Conservation (phyloP, 345 rosid genomes). For the Citrus inodora region DNA sequence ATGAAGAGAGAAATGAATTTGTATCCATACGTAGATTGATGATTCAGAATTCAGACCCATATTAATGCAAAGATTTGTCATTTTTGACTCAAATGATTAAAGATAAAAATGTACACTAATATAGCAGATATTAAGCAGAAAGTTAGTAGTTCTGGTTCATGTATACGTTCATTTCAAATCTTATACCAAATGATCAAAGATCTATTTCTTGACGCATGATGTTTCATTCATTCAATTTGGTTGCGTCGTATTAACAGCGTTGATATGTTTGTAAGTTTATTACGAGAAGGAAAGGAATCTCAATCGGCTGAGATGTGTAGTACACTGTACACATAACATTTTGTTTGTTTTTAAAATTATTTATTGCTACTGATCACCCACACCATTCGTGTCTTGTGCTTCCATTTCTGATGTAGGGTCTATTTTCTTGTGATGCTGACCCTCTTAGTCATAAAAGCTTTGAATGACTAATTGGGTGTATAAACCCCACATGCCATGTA, state of each 20-base stretch:
- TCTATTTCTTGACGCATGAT: neutral
- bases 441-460: slow-evolving; percentile 12
- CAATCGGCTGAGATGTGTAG: neutral
- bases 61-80: neutral
- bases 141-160: too few relatives aligned
- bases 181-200: neutral
- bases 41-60: neutral
- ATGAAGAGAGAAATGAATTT: neutral
- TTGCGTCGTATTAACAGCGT: neutral
- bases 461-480: slow-evolving; percentile 1
- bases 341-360: slow-evolving; percentile 14
- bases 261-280: neutral
- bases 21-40: neutral
- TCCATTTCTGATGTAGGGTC: slow-evolving; percentile 18
- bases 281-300: neutral
- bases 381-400: slow-evolving; percentile 5
- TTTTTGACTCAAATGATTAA: neutral
- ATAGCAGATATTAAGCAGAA: neutral
- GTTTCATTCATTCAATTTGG: neutral
- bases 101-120: neutral
- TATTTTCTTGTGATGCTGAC: slow-evolving; percentile 20
- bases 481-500: neutral
- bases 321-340: neutral
- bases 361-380: slow-evolving; percentile 15
- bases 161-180: too few relatives aligned